Evolutionary conservation across 2,329 filamentous ascomycete species (phyloP).

Genomic region (Thyridium curvatum): DNA sequence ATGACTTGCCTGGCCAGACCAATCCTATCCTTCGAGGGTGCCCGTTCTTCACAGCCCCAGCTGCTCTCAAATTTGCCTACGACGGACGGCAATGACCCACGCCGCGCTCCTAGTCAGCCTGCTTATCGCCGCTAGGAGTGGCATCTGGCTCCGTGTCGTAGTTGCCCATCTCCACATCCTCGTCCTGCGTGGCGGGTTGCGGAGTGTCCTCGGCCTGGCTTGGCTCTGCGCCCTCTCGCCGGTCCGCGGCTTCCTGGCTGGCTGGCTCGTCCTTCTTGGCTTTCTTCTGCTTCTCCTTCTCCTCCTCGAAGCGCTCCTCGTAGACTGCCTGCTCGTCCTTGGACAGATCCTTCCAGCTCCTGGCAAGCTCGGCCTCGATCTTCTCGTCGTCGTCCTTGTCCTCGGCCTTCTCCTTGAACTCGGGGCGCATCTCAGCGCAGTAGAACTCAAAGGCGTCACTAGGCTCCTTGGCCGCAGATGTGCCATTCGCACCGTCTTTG

Average conservation of each 20-base stretch:
- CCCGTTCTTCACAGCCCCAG: no score
- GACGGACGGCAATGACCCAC: no score
- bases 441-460: constrained; percentile 49
- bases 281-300: constrained; percentile 33
- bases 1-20: no score
- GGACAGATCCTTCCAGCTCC: constrained; percentile 47
- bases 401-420: constrained; percentile 37
- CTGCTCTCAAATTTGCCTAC: no score
- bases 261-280: constrained; percentile 30
- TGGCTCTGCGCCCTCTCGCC: constrained; percentile 9
- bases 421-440: constrained; percentile 41
- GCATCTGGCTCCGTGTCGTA: constrained; percentile 28
- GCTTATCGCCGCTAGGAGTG: constrained; percentile 14
- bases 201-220: constrained; percentile 14
- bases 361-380: constrained; percentile 49
- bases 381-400: constrained; percentile 5
- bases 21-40: no score
- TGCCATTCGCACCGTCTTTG: constrained; percentile 31
- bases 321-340: constrained; percentile 43
- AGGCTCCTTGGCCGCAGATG: constrained; percentile 31
- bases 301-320: constrained; percentile 32
- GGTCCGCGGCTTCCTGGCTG: constrained; percentile 8
- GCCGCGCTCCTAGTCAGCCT: constrained; percentile 3
- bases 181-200: constrained; percentile 30
- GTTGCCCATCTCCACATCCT: constrained; percentile 43